Evolutionary conservation across 78 protist species (phyloP), one percentile per base, ranked within the genome.

Genomic region (Polysphondylium violaceum): DNA sequence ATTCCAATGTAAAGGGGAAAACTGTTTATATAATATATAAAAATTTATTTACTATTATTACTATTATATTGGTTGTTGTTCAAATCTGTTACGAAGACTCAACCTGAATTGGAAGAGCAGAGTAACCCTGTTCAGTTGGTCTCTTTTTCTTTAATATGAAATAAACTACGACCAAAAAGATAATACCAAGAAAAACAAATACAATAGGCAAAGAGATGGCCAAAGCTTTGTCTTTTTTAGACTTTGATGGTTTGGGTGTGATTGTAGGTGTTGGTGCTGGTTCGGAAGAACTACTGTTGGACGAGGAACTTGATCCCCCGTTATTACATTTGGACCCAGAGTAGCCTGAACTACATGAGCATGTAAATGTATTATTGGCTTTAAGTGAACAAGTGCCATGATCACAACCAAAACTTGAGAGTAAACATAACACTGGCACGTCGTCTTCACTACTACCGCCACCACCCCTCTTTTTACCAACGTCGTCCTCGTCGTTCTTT

Each of bases 201-300:
- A 51, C 73, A 51, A 77, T 64, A 17, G 87, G 87, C 23, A 77
- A 36, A 27, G 64, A 16, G 19, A 77, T 77, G 14, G 61, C 87
- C 7, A 77, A 50, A 11, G 2, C 25, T 60, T 27, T 9, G 17
- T 27, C 53, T 76, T 17, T 11, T 17, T 67, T 8, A 25, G 3
- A 23, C n/a, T 50, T 40, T n/a, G n/a, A n/a, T n/a, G n/a, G n/a
- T n/a, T n/a, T n/a, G n/a, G n/a, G 2, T 43, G 0, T 0, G 2
- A 47, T 12, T 23, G 14, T 43, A 16, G 29, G 33, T 29, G 56
- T 73, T 17, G 73, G 19, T 31, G 72, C 3, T 40, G 19, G 73
- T 61, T 64, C 47, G 74, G 61, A 0, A 5, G 25, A 25, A 29
- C 16, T 17, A 36, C 50, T 14, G 50, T 17, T 38, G 72, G 9